phyloP scores from a whole-genome alignment of 1,284 basidiomycete species.

The Grifola frondosa region DNA sequence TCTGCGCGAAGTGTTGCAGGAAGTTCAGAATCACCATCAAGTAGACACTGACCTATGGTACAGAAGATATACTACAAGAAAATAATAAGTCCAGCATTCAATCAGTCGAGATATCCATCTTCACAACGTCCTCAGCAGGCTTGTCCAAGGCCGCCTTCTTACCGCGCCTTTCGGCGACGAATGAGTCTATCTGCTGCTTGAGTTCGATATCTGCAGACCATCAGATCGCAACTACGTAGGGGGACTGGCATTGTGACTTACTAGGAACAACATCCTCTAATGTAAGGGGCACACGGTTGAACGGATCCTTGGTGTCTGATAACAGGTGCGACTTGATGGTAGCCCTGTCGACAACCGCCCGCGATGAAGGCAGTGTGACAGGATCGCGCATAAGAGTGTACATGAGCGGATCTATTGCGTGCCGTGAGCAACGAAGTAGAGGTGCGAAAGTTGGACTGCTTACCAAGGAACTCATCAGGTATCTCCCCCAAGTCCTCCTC shows the following conservation, averaged over 20 bases:
- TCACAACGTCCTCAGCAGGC: slow-evolving; percentile 31
- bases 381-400: slow-evolving; percentile 96
- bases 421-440: background rate
- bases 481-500: slow-evolving; percentile 94
- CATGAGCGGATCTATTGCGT: slow-evolving; percentile 82
- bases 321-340: slow-evolving; percentile 96
- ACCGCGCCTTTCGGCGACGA: slow-evolving; percentile 49
- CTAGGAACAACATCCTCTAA: slow-evolving; percentile 83
- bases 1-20: background rate
- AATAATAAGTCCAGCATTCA: slow-evolving; percentile 11
- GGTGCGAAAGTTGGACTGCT: slow-evolving; percentile 23
- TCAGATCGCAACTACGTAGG: slow-evolving; percentile 11
- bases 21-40: background rate
- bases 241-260: slow-evolving; percentile 44
- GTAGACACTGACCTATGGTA: slow-evolving; percentile 4
- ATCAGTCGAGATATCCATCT: slow-evolving; percentile 34
- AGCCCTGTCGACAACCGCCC: slow-evolving; percentile 78
- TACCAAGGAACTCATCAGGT: slow-evolving; percentile 94
- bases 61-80: slow-evolving; percentile 22
- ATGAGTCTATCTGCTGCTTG: slow-evolving; percentile 63
- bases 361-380: slow-evolving; percentile 87
- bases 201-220: slow-evolving; percentile 49
- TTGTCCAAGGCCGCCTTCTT: slow-evolving; percentile 35
- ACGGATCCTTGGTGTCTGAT: slow-evolving; percentile 89
- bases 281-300: slow-evolving; percentile 80